These are phyloP conservation scores for Harringtonia lauricola DNA, from an alignment of 2,329 filamentous ascomycete species.

Conservation along the genomic window DNA sequence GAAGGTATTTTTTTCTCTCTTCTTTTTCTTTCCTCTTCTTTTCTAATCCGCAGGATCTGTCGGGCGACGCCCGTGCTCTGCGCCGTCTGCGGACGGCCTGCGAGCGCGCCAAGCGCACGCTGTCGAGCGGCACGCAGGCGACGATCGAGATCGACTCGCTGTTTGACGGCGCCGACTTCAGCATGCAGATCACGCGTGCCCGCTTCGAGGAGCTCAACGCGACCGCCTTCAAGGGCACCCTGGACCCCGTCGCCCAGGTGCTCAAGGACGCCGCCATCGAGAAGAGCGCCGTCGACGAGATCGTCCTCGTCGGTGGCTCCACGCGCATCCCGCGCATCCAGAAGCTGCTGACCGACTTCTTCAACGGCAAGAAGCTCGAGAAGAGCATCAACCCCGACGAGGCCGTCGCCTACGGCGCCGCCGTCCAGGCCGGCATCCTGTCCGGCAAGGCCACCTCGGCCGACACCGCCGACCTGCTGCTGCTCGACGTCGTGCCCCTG, in stretches of 20 bases:
- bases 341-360: slow-evolving; percentile 98
- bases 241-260: slow-evolving; percentile 93
- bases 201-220: slow-evolving; percentile 98
- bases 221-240: slow-evolving; percentile 86
- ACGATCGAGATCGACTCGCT: slow-evolving; percentile 98
- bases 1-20: slow-evolving; percentile 4
- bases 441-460: slow-evolving; percentile 95
- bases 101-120: slow-evolving; percentile 98
- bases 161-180: slow-evolving; percentile 96
- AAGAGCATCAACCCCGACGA: slow-evolving; percentile 99
- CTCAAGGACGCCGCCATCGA: slow-evolving; percentile 83
- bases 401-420: slow-evolving; percentile 97
- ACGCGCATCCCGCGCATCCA: slow-evolving; percentile 98
- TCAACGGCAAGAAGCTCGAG: slow-evolving; percentile 99
- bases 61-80: slow-evolving; percentile 78
- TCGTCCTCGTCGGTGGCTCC: slow-evolving; percentile 96
- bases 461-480: slow-evolving; percentile 86
- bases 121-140: slow-evolving; percentile 94
- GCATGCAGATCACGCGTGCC: slow-evolving; percentile 92
- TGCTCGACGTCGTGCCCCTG: slow-evolving; percentile 92
- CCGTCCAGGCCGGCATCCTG: slow-evolving; percentile 96
- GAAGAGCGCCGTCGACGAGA: slow-evolving; percentile 92
- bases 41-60: slow-evolving; percentile 43
- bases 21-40: not conserved
- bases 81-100: slow-evolving; percentile 94